A percentile compares a stretch with the other conserved stretches of the same genome.
Conservation (phyloP, 495 filamentous ascomycete species). For the Parachaetomium inaequale region DNA sequence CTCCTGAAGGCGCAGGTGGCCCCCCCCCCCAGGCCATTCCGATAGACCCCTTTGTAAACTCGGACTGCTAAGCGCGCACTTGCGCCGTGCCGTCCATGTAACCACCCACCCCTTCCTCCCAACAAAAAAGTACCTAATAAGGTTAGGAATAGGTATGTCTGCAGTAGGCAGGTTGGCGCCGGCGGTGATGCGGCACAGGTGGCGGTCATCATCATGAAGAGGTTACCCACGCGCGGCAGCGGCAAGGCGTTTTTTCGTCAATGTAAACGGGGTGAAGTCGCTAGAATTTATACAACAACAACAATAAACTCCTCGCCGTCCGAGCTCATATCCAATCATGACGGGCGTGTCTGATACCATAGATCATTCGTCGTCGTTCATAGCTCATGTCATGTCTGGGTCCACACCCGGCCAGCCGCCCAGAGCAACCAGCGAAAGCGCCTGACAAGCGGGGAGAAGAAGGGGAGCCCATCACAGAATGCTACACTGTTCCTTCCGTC, state of each 20-base stretch:
- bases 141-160: background rate
- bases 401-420: background rate
- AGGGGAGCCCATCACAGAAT: slow-evolving; percentile 29
- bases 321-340: slow-evolving; percentile 12
- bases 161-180: background rate
- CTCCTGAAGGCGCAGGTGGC: no score
- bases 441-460: background rate
- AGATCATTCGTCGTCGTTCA: slow-evolving; percentile 14
- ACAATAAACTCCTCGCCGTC: background rate
- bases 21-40: no score
- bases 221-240: no score
- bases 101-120: background rate
- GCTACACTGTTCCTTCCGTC: slow-evolving; percentile 27
- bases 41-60: no score
- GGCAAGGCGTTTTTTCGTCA: no score
- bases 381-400: slow-evolving; percentile 14
- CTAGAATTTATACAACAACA: background rate
- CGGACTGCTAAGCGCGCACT: no score
- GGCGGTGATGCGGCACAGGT: slow-evolving; percentile 1
- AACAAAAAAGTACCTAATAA: background rate
- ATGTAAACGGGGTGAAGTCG: background rate
- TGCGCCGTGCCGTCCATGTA: no score
- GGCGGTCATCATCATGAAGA: no score
- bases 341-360: slow-evolving; percentile 15
- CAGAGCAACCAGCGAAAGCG: background rate